Conservation (phyloP, 2,329 filamentous ascomycete genomes). For the Apiospora arundinis region DNA sequence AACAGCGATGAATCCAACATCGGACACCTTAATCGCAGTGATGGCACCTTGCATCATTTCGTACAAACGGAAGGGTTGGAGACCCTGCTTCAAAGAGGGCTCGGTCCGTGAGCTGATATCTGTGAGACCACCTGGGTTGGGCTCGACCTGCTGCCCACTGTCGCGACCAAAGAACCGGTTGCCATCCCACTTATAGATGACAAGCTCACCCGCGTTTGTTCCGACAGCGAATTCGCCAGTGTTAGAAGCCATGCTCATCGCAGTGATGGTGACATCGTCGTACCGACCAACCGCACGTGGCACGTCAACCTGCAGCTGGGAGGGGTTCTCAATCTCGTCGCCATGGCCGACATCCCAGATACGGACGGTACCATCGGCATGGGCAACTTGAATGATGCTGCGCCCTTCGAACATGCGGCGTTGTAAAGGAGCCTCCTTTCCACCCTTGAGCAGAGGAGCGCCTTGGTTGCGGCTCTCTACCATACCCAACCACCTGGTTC, state of each 20-base stretch:
- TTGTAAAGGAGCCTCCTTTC: constrained; percentile 72
- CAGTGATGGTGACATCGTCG: constrained; percentile 76
- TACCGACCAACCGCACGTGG: constrained; percentile 81
- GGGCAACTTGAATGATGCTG: constrained; percentile 84
- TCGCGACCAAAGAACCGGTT: constrained; percentile 77
- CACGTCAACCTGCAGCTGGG: constrained; percentile 84
- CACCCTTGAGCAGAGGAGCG: constrained; percentile 79
- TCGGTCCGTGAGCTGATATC: constrained; percentile 78
- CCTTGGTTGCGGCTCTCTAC: constrained; percentile 82
- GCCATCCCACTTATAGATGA: constrained; percentile 85
- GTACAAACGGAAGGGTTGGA: constrained; percentile 81
- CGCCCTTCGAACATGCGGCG: constrained; percentile 81
- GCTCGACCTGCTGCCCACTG: constrained; percentile 55
- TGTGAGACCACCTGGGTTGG: constrained; percentile 73
- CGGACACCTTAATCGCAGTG: constrained; percentile 81
- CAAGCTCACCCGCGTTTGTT: constrained; percentile 80
- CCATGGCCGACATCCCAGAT: constrained; percentile 92
- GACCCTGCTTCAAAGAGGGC: constrained; percentile 74
- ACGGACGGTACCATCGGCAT: constrained; percentile 89
- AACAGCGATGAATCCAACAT: constrained; percentile 88
- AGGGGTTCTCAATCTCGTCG: constrained; percentile 90
- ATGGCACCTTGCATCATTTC: constrained; percentile 85
- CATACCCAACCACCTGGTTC: constrained; percentile 88
- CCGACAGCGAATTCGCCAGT: constrained; percentile 88
- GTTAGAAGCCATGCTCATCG: constrained; percentile 79